Evolutionary conservation across 2,329 filamentous ascomycete genomes (phyloP), one percentile per base, ranked within the genome.

Genomic region (Thermomyces lanuginosus): DNA sequence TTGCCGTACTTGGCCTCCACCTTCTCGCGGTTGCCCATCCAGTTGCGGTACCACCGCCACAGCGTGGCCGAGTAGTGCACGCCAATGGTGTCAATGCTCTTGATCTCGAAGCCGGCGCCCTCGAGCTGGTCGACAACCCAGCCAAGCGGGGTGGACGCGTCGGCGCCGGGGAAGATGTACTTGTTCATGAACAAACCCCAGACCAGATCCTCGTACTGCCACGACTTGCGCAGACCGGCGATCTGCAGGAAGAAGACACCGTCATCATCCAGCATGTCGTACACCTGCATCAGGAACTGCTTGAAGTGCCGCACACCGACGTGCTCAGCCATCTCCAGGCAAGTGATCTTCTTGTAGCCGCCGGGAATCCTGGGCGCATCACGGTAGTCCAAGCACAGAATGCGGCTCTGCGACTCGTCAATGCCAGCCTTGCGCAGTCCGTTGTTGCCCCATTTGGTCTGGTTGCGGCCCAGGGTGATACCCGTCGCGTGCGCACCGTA

Each of bases 171-270:
- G 70, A 95, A 95, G 54, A 95, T 68, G 58, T 95, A 92, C 64
- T 92, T 93, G 75, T 95, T 95, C 83, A 95, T 92, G 69, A 93
- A 95, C 24, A 95, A 69, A 52, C 89, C 89, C 89, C 89, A 95
- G 55, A 86, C 79, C 27, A 93, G 69, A 60, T 95, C 86, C 65
- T 95, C 84, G 49, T 92, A 95, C 58, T 95, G 89, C 89, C 89
- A 95, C 37, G 69, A 64, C 64, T 91, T 91, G 43, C 89, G 77
- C 35, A 98, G 69, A 60, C 89, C 89, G 43, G 86, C 83, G 44
- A 91, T 83, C 58, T 95, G 89, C 34, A 95, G 67, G 69, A 89
- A 93, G 64, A 95, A 92, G 39, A 82, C 71, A 53, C 89, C 89
- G 40, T 95, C 83, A 40, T 95, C 89, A 36, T 93, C 81, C 29